A percentile compares a stretch with the other conserved stretches of the same genome.
Evolutionary conservation across 352 stramenopile species (phyloP).

Genomic region (Bremia lactucae): DNA sequence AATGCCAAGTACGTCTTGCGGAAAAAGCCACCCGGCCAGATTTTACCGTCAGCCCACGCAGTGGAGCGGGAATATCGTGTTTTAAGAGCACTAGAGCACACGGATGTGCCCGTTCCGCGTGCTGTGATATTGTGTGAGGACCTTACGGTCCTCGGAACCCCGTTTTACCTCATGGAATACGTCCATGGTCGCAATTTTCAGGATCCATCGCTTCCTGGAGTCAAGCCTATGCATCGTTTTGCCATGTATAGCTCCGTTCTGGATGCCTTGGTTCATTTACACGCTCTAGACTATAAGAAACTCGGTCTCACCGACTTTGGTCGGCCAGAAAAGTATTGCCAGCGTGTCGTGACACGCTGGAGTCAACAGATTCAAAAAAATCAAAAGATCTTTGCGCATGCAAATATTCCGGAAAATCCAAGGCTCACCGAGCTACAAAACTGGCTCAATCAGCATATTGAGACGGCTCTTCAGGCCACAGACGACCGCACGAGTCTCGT

Average conservation of each 20-base stretch:
- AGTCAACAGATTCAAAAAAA: slow-evolving; percentile 54
- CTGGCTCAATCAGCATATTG: slow-evolving; percentile 50
- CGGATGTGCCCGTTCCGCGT: slow-evolving; percentile 53
- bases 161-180: slow-evolving; percentile 81
- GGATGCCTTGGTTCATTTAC: slow-evolving; percentile 55
- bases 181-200: slow-evolving; percentile 68
- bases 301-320: slow-evolving; percentile 52
- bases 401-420: slow-evolving; percentile 43
- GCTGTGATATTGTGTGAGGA: slow-evolving; percentile 61
- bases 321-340: slow-evolving; percentile 52
- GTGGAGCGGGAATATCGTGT: slow-evolving; percentile 74
- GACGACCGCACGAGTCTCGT: slow-evolving; percentile 36
- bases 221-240: slow-evolving; percentile 65
- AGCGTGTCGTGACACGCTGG: slow-evolving; percentile 63
- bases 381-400: slow-evolving; percentile 33
- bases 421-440: slow-evolving; percentile 35
- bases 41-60: slow-evolving; percentile 70
- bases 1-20: slow-evolving; percentile 64
- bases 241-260: slow-evolving; percentile 70
- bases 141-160: slow-evolving; percentile 43
- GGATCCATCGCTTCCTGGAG: slow-evolving; percentile 43
- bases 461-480: slow-evolving; percentile 39
- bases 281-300: slow-evolving; percentile 48
- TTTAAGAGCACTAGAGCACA: slow-evolving; percentile 52
- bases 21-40: slow-evolving; percentile 74